Percentiles rank a stretch among this genome's conserved stretches.
These are phyloP conservation scores for Cryomyces minteri DNA, from an alignment of 495 filamentous ascomycete species.

Conservation along the genomic window DNA sequence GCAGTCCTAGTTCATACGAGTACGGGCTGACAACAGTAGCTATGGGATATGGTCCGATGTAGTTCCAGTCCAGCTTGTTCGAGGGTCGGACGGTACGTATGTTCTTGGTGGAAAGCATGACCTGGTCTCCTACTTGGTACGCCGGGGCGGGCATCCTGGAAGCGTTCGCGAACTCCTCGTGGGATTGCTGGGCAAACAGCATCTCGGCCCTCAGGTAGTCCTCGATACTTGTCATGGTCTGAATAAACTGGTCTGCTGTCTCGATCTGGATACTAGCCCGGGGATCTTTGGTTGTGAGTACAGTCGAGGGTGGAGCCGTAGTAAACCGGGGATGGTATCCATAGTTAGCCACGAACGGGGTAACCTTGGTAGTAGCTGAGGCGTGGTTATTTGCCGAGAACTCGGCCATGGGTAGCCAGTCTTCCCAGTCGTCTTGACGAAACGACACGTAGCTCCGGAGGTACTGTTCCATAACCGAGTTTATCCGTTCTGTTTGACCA, in stretches of 20 bases:
- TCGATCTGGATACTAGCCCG: not conserved
- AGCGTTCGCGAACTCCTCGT: not conserved
- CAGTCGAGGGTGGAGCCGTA: too few species aligned
- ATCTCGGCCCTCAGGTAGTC: not conserved
- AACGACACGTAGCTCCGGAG: not conserved
- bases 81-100: not conserved
- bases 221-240: not conserved
- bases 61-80: not conserved
- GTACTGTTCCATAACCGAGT: slow-evolving; percentile 1
- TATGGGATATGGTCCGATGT: not conserved
- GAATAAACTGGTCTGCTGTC: not conserved
- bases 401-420: not conserved
- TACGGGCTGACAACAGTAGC: not conserved
- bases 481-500: too few species aligned
- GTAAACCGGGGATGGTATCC: not conserved
- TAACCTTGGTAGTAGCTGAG: not conserved
- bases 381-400: not conserved
- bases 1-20: not conserved
- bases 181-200: not conserved
- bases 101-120: not conserved
- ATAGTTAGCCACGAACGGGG: not conserved
- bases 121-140: not conserved
- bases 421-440: not conserved
- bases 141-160: not conserved
- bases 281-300: not conserved